Conservation (phyloP, 139 green algal genomes). For the Haematococcus lacustris region DNA sequence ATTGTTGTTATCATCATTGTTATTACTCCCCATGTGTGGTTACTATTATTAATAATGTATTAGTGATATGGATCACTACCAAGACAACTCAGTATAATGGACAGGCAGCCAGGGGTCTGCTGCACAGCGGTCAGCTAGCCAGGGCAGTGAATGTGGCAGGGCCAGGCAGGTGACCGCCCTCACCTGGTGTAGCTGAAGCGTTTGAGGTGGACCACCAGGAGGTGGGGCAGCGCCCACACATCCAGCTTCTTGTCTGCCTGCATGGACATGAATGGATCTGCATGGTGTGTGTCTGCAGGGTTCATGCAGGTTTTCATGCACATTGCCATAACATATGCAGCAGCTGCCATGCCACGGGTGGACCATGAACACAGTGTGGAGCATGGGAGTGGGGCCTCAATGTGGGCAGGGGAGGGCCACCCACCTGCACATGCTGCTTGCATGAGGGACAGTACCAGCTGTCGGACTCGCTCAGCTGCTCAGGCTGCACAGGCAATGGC, state of each 20-base stretch:
- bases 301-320: too few relatives aligned
- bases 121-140: neutral
- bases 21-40: neutral
- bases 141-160: neutral
- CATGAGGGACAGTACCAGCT: conserved; percentile 80
- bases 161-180: neutral
- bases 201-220: conserved; percentile 95
- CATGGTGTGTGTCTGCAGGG: neutral
- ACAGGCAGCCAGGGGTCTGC: neutral
- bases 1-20: neutral
- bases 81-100: neutral
- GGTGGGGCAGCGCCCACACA: conserved; percentile 80
- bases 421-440: conserved; percentile 66
- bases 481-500: conserved; percentile 22
- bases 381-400: too few relatives aligned
- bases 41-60: neutral
- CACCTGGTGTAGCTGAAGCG: conserved; percentile 80
- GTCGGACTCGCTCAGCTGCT: conserved; percentile 74
- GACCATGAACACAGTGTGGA: too few relatives aligned
- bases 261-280: neutral
- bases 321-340: neutral
- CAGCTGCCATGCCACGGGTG: neutral
- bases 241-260: conserved; percentile 85
- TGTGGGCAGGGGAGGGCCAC: too few relatives aligned
- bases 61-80: neutral